phyloP scores from a whole-genome alignment of 2,329 filamentous ascomycete species.

The Fusarium camptoceras region DNA sequence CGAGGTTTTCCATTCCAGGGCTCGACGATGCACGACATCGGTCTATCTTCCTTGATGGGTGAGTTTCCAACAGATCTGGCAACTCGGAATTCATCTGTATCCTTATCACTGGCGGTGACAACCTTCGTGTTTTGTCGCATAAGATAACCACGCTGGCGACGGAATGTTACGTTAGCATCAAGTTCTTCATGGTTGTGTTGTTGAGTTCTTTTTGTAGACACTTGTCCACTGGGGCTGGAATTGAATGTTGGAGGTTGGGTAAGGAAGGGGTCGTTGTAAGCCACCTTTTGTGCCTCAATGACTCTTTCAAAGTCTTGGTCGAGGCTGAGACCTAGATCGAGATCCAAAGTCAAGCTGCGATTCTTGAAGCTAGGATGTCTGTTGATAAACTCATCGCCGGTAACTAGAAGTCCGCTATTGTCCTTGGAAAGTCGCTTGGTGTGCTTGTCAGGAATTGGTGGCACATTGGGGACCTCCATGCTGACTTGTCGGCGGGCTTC shows the following conservation, averaged over 20 bases:
- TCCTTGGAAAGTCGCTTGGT: slow-evolving; percentile 66
- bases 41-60: slow-evolving; percentile 79
- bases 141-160: slow-evolving; percentile 92
- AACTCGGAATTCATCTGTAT: slow-evolving; percentile 66
- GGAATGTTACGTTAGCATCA: slow-evolving; percentile 72
- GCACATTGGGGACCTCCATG: slow-evolving; percentile 72
- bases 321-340: slow-evolving; percentile 86
- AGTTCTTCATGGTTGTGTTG: slow-evolving; percentile 26
- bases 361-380: slow-evolving; percentile 82
- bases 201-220: slow-evolving; percentile 50
- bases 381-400: slow-evolving; percentile 61
- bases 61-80: slow-evolving; percentile 75
- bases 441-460: slow-evolving; percentile 71
- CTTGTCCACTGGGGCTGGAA: slow-evolving; percentile 57
- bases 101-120: slow-evolving; percentile 88
- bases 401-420: slow-evolving; percentile 53
- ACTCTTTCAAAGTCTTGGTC: slow-evolving; percentile 95
- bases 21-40: slow-evolving; percentile 95
- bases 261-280: slow-evolving; percentile 41
- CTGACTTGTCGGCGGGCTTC: slow-evolving; percentile 88
- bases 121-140: slow-evolving; percentile 99
- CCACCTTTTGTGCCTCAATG: slow-evolving; percentile 96
- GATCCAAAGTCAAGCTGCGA: slow-evolving; percentile 83
- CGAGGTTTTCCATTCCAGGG: slow-evolving; percentile 91
- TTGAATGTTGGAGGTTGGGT: slow-evolving; percentile 39